These are phyloP conservation scores for Conringia planisiliqua DNA, from an alignment of 345 rosid genomes.

Conservation along the genomic window DNA sequence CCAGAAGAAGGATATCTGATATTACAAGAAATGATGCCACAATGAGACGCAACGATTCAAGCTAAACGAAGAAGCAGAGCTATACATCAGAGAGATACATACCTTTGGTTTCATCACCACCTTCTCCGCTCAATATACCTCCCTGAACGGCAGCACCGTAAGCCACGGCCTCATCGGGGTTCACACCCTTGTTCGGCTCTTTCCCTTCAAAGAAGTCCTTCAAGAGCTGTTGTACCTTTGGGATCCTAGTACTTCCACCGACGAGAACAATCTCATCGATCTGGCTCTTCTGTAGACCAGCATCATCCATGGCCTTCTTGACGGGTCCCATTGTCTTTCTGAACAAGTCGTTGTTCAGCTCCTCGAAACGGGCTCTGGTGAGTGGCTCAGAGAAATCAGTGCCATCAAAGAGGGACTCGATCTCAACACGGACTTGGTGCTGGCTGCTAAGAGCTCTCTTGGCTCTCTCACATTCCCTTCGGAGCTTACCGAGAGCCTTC, in stretches of 20 bases:
- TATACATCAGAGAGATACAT: background rate
- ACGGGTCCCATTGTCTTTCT: conserved; percentile 99
- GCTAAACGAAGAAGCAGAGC: background rate
- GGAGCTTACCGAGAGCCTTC: conserved; percentile 86
- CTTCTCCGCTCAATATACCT: conserved; percentile 97
- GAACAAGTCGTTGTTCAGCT: conserved; percentile 92
- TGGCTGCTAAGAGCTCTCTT: conserved; percentile 99
- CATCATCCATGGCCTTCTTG: conserved; percentile 99
- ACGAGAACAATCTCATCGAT: conserved; percentile 97
- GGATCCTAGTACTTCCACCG: conserved; percentile 98
- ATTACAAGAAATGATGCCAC: background rate
- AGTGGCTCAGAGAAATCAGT: conserved; percentile 95
- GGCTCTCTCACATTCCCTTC: conserved; percentile 95
- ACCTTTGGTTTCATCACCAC: conserved; percentile 99
- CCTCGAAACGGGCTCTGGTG: conserved; percentile 97
- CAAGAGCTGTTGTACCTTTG: conserved; percentile 97
- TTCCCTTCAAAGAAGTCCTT: conserved; percentile 94
- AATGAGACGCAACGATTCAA: background rate
- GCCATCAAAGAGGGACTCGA: conserved; percentile 92
- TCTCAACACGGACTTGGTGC: conserved; percentile 98
- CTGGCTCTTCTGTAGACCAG: conserved; percentile 81
- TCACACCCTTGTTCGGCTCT: conserved; percentile 99
- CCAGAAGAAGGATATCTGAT: conserved; percentile 90
- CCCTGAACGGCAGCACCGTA: conserved; percentile 99
- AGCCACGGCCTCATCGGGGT: conserved; percentile 99